Evolutionary conservation across 768 basidiomycete genomes (phyloP).

Genomic region (Suillus sp.): DNA sequence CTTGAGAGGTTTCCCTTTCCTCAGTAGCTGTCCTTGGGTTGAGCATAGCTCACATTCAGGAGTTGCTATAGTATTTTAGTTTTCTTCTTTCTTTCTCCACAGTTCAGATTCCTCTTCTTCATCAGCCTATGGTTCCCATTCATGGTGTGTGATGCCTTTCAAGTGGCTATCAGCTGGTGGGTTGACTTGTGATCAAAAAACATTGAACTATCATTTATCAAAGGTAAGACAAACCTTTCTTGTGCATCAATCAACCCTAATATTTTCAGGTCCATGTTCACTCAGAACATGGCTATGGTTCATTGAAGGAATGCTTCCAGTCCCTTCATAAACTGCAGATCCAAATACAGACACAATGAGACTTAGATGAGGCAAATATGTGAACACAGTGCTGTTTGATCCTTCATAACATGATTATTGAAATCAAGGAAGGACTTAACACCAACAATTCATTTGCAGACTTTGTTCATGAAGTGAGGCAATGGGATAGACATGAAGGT

Average conservation of each 20-base stretch:
- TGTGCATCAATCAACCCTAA: not conserved
- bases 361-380: no score
- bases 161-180: constrained; percentile 20
- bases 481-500: not conserved
- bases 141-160: constrained; percentile 32
- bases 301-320: constrained; percentile 18
- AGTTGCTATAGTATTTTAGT: no score
- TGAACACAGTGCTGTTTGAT: constrained; percentile 14
- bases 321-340: constrained; percentile 14
- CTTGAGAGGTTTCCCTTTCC: no score
- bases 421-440: constrained; percentile 15
- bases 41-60: no score
- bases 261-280: constrained; percentile 9
- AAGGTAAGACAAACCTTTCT: constrained; percentile 15
- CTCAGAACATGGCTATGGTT: no score
- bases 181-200: constrained; percentile 20
- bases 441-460: not conserved
- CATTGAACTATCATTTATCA: no score
- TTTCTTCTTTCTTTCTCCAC: no score
- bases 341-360: constrained; percentile 13
- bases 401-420: constrained; percentile 23
- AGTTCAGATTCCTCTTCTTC: no score
- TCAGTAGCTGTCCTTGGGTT: no score
- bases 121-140: constrained; percentile 17
- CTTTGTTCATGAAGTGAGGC: not conserved